Conservation (phyloP, 371 early-diverging fungal genomes). For the Rhizopus microsporus region DNA sequence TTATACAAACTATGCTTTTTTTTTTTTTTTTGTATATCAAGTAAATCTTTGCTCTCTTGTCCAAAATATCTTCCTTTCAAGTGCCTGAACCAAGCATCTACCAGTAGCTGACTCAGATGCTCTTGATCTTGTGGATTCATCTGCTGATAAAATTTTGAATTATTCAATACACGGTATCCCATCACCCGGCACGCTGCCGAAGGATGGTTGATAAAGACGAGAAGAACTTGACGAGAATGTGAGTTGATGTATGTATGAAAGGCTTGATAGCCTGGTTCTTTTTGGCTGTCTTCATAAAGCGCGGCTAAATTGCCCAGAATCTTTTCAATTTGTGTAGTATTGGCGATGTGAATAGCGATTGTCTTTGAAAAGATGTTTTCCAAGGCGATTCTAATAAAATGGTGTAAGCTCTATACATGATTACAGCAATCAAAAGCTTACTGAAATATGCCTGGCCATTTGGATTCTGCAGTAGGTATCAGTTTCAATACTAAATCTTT, state of each 20-base stretch:
- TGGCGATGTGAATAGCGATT: conserved; percentile 44
- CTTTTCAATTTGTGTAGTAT: conserved; percentile 39
- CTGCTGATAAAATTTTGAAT: conserved; percentile 39
- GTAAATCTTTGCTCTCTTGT: conserved; percentile 12
- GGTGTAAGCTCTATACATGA: too few relatives aligned
- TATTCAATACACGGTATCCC: conserved; percentile 39
- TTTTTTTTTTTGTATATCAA: conserved; percentile 26
- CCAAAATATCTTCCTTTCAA: conserved; percentile 35
- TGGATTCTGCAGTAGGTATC: conserved; percentile 34
- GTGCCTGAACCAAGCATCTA: conserved; percentile 50
- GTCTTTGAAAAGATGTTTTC: conserved; percentile 44
- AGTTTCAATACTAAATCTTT: conserved; percentile 35
- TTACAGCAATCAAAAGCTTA: conserved; percentile 11
- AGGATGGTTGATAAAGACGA: conserved; percentile 49
- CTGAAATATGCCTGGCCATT: conserved; percentile 46
- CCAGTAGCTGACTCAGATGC: conserved; percentile 22
- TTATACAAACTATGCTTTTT: background rate
- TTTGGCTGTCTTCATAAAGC: conserved; percentile 28
- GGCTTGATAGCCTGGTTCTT: conserved; percentile 26
- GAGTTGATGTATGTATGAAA: conserved; percentile 32
- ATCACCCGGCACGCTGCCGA: conserved; percentile 41
- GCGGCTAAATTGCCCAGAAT: conserved; percentile 39
- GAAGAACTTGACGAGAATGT: conserved; percentile 43
- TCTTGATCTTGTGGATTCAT: conserved; percentile 16
- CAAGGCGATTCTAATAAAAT: conserved; percentile 23